Base-by-base conservation (phyloP, 2,329 filamentous ascomycete species). In the Penicillium crustosum region DNA sequence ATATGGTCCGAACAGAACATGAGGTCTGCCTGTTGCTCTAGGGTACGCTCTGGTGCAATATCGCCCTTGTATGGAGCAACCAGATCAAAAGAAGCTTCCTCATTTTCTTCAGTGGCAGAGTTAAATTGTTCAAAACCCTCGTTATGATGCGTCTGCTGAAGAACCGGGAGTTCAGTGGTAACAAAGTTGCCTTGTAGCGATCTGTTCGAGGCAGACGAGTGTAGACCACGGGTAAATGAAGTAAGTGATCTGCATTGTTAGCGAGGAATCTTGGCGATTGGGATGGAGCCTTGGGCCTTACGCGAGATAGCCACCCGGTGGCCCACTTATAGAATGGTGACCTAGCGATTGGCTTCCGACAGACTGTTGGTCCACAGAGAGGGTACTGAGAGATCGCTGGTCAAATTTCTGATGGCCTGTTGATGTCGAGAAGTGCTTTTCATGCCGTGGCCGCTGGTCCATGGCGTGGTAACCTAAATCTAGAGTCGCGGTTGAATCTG, bases 1-100 rank as follows among this genome's bases (percentile, higher is more conserved):
- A 91, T 76, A 73, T 91, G 89, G 48, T 86, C 81, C 13, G 73
- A 78, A 0, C 86, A 89, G 66, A 90, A 87, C 35, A 91, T 75
- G 15, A 84, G 76, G 57, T 89, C 85, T 0, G 86, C 84, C 51
- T 84, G 82, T 27, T 77, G 75, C 70, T 90, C 89, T 0, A 91
- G 75, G 0, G 82, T 83, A 67, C 84, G 69, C 1, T 63, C 47
- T 21, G 72, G 68, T 6, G 61, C 51, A 8, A 61, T 59, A 7
- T 65, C 53, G 23, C 53, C 58, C 12, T 70, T 63, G 25, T 68
- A 66, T 2, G 72, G 72, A 17, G 67, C 66, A 19, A 74, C 64
- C 7, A 75, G 63, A 51, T 74, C 69, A 57, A 70, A 75, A 3
- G 70, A 74, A 3, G 61, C 67, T 43, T 71, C 54, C 12, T 49